Conservation (phyloP, 2,329 filamentous ascomycete species). For the Fusarium vanettenii region DNA sequence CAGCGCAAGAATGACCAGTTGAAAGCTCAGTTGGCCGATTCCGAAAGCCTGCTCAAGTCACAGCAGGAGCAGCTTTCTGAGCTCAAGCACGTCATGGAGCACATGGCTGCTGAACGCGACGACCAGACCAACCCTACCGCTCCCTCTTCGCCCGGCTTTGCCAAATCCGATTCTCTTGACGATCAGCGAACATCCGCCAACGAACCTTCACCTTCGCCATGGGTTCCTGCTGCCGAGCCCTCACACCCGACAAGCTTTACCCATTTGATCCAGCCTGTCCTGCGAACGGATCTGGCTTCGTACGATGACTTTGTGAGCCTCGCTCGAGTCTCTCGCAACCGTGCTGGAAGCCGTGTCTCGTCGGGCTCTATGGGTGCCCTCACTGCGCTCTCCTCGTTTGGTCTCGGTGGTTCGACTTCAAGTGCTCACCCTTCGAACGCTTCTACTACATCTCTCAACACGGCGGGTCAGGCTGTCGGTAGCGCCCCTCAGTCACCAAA, state of each 20-base stretch:
- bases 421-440: conserved; percentile 65
- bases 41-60: conserved; percentile 84
- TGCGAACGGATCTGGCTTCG: conserved; percentile 82
- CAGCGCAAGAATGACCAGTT: conserved; percentile 91
- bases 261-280: conserved; percentile 83
- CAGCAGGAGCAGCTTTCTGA: conserved; percentile 94
- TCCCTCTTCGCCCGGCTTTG: conserved; percentile 83
- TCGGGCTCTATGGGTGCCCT: conserved; percentile 74
- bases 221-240: conserved; percentile 53
- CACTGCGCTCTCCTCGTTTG: conserved; percentile 54
- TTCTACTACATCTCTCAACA: conserved; percentile 69
- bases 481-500: conserved; percentile 70
- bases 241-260: conserved; percentile 77
- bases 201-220: conserved; percentile 48
- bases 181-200: conserved; percentile 52
- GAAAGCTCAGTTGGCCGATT: conserved; percentile 85
- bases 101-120: conserved; percentile 79
- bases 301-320: conserved; percentile 89
- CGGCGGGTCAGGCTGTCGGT: conserved; percentile 58
- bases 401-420: conserved; percentile 60
- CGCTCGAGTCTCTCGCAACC: conserved; percentile 73
- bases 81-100: conserved; percentile 92
- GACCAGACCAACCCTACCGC: conserved; percentile 78
- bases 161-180: conserved; percentile 72
- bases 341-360: conserved; percentile 73